Conservation (phyloP, 768 basidiomycete species). For the Lentinula detonsa region DNA sequence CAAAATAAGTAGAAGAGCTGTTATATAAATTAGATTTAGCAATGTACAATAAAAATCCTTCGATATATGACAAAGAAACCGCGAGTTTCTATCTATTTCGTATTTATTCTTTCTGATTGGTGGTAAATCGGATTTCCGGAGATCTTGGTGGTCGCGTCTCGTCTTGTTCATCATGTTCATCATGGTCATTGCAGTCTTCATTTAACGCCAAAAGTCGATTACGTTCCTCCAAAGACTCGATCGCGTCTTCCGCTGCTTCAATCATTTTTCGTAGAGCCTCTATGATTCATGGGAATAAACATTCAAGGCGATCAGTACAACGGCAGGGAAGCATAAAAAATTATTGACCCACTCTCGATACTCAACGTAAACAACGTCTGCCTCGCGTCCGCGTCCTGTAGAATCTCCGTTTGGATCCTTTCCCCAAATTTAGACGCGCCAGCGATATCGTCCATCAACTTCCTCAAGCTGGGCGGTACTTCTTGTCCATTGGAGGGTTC, state of each 20-base stretch:
- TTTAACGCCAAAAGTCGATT: slow-evolving; percentile 8
- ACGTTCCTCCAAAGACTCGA: slow-evolving; percentile 17
- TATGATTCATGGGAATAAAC: slow-evolving; percentile 3
- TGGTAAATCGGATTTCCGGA: not conserved
- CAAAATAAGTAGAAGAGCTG: not conserved
- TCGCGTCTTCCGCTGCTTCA: slow-evolving; percentile 17
- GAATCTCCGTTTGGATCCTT: slow-evolving; percentile 24
- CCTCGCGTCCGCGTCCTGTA: slow-evolving; percentile 25
- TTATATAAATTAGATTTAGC: no score
- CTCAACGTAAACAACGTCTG: slow-evolving; percentile 27
- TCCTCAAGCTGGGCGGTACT: slow-evolving; percentile 23
- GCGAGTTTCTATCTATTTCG: no score
- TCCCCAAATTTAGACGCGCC: slow-evolving; percentile 25
- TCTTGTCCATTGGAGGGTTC: not conserved
- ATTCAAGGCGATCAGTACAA: not conserved
- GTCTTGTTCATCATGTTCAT: not conserved
- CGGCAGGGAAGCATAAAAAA: not conserved
- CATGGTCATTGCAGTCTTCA: not conserved
- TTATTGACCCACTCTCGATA: slow-evolving; percentile 20
- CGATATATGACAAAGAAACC: no score
- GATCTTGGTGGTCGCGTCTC: not conserved
- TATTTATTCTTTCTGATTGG: not conserved
- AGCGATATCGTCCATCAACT: slow-evolving; percentile 27
- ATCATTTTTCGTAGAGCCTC: slow-evolving; percentile 20
- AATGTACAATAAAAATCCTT: no score